Evolutionary conservation across 257 asterid species (phyloP).

Genomic region (Asclepias syriaca): DNA sequence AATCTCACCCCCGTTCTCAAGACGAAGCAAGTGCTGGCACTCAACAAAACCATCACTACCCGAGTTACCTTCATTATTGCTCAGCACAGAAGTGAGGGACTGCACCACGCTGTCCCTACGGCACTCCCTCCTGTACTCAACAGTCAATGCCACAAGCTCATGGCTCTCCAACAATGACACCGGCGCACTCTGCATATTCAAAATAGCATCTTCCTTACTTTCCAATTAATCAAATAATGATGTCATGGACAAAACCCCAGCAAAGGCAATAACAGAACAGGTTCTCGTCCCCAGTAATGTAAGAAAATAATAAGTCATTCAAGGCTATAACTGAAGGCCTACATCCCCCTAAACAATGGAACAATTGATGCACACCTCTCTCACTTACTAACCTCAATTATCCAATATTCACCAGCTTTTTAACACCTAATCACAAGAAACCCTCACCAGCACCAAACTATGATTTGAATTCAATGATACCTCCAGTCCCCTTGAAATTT

Average conservation of each 20-base stretch:
- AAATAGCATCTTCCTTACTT: background rate
- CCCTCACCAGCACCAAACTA: background rate
- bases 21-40: conserved; percentile 89
- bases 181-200: conserved; percentile 72
- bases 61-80: conserved; percentile 33
- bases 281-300: background rate
- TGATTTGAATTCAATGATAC: background rate
- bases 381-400: background rate
- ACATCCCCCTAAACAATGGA: too few species aligned
- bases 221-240: background rate
- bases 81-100: conserved; percentile 71
- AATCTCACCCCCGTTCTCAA: conserved; percentile 81
- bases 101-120: conserved; percentile 91
- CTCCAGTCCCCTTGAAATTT: background rate
- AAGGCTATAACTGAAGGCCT: background rate
- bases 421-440: background rate
- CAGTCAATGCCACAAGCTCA: conserved; percentile 74
- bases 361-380: background rate
- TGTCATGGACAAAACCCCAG: background rate
- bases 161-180: conserved; percentile 66
- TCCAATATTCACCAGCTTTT: background rate
- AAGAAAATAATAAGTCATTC: too few species aligned
- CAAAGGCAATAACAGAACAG: background rate
- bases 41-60: conserved; percentile 43
- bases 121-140: conserved; percentile 96